Evolutionary conservation across 805 yeast species (phyloP).

Genomic region (Ogataea minuta): DNA sequence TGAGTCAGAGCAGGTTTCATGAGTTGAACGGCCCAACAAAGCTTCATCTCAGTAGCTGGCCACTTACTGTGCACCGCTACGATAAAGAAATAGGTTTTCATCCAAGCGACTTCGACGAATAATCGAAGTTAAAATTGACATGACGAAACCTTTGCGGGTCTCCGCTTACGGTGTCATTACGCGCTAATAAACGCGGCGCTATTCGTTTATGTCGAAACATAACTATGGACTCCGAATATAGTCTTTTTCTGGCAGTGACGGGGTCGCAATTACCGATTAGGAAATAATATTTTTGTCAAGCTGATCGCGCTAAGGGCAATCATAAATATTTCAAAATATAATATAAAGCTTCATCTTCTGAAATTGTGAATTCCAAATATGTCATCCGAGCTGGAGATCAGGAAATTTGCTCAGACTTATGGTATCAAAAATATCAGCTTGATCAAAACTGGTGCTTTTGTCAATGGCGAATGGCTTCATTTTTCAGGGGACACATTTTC

Average conservation of each 20-base stretch:
- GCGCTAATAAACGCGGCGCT: background rate
- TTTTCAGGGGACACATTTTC: slow-evolving; percentile 47
- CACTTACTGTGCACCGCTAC: no score
- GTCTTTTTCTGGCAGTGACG: background rate
- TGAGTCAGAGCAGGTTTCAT: no score
- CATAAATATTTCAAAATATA: background rate
- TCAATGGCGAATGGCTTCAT: slow-evolving; percentile 73
- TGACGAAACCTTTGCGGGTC: no score
- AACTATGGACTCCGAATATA: no score
- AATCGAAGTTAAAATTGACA: background rate
- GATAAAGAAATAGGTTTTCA: no score
- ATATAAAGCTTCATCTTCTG: no score
- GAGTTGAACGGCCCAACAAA: no score
- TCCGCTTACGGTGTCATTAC: no score
- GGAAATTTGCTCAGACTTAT: slow-evolving; percentile 30
- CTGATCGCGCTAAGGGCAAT: no score
- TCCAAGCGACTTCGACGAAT: no score
- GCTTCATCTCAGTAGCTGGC: no score
- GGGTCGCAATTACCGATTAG: slow-evolving; percentile 8
- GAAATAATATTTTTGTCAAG: slow-evolving; percentile 1
- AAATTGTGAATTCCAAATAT: slow-evolving; percentile 19
- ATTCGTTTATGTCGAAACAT: no score
- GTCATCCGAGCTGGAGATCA: slow-evolving; percentile 28
- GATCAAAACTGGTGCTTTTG: slow-evolving; percentile 55
- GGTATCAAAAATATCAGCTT: slow-evolving; percentile 47